Percentiles rank a stretch among this genome's conserved stretches.
Evolutionary conservation across 2,329 filamentous ascomycete species (phyloP).

Genomic region (Xylaria sp.): DNA sequence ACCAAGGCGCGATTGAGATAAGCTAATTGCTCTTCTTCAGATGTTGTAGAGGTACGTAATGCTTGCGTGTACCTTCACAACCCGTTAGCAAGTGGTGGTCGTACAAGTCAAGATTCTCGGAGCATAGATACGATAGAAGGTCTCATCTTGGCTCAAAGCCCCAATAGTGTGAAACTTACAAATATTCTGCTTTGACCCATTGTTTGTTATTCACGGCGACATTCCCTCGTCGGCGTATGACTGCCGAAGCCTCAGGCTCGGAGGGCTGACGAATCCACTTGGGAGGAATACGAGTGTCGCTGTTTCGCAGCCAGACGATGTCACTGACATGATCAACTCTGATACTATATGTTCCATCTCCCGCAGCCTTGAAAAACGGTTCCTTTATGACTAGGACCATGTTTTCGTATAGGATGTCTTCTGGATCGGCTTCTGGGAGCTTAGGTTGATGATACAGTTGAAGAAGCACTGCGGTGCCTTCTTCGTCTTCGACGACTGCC

Average conservation of each 20-base stretch:
- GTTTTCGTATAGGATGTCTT: conserved; percentile 51
- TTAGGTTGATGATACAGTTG: conserved; percentile 57
- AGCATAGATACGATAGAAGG: background rate
- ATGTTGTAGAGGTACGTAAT: conserved; percentile 49
- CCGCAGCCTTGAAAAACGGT: conserved; percentile 60
- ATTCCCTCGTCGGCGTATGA: conserved; percentile 51
- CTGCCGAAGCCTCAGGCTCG: conserved; percentile 33
- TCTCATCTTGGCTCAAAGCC: background rate
- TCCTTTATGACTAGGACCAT: conserved; percentile 62
- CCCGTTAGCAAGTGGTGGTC: background rate
- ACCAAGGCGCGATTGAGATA: conserved; percentile 52
- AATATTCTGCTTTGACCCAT: conserved; percentile 48
- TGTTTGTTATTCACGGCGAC: conserved; percentile 41
- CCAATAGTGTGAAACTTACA: conserved; percentile 46
- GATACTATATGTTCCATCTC: conserved; percentile 55
- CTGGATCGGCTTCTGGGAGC: conserved; percentile 49
- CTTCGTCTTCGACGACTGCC: conserved; percentile 55
- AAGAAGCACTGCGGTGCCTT: conserved; percentile 50
- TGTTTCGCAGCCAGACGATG: conserved; percentile 52
- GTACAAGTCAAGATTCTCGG: background rate
- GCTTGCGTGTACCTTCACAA: conserved; percentile 54
- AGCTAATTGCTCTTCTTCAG: conserved; percentile 51
- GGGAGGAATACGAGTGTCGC: conserved; percentile 54
- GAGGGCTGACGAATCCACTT: conserved; percentile 48
- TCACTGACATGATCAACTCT: conserved; percentile 66